phyloP scores from a whole-genome alignment of 2,329 filamentous ascomycete genomes.

The Penicillium sp. region DNA sequence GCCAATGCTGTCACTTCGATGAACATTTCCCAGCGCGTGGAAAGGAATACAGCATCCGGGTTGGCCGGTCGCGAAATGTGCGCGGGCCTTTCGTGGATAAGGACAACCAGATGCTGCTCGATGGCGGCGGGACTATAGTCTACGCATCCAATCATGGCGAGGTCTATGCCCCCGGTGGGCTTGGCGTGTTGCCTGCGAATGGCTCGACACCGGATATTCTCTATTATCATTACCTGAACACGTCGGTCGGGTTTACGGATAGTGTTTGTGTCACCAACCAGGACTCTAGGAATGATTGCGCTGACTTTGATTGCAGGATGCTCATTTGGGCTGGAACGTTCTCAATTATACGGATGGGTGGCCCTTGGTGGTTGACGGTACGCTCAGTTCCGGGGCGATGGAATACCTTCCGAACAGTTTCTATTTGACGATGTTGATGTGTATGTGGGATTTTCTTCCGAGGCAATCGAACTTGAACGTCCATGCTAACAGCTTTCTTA shows the following conservation, averaged over 20 bases:
- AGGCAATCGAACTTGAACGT: neutral
- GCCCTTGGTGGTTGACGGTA: conserved; percentile 25
- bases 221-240: conserved; percentile 41
- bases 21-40: conserved; percentile 26
- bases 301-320: conserved; percentile 24
- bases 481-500: conserved; percentile 3
- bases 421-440: conserved; percentile 4
- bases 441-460: conserved; percentile 5
- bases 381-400: neutral
- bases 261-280: conserved; percentile 18
- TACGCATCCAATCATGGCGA: conserved; percentile 38
- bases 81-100: conserved; percentile 36
- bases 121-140: conserved; percentile 34
- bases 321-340: conserved; percentile 37
- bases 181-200: conserved; percentile 31
- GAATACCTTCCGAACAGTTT: conserved; percentile 6
- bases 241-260: conserved; percentile 28
- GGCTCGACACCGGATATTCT: conserved; percentile 30
- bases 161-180: conserved; percentile 39
- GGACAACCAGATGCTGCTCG: conserved; percentile 21
- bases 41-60: conserved; percentile 35
- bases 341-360: conserved; percentile 38
- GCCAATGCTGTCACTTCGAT: conserved; percentile 36
- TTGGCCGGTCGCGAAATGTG: conserved; percentile 33
- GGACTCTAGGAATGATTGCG: neutral